Conservation (phyloP, 345 rosid genomes). For the Leavenworthia alabamica region DNA sequence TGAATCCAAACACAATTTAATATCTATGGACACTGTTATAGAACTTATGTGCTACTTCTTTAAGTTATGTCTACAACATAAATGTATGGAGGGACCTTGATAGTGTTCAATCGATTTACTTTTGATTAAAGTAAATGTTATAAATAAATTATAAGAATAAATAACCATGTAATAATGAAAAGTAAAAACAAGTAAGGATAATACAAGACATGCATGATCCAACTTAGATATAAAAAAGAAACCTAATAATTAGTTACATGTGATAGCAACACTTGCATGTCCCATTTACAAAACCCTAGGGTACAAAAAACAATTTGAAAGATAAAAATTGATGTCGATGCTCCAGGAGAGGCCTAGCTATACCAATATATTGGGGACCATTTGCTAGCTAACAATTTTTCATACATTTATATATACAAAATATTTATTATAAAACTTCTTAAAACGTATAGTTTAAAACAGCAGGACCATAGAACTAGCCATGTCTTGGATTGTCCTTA, state of each 20-base stretch:
- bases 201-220: no score
- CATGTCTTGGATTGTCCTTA: constrained; percentile 30
- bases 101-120: no score
- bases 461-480: constrained; percentile 31
- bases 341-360: constrained; percentile 30
- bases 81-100: background rate
- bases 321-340: constrained; percentile 29
- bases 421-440: constrained; percentile 30
- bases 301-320: constrained; percentile 37
- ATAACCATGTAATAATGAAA: background rate
- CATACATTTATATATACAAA: constrained; percentile 8
- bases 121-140: no score
- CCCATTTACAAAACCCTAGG: constrained; percentile 51
- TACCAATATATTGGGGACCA: constrained; percentile 49
- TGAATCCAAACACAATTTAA: background rate
- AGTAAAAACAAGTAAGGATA: background rate
- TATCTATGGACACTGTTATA: background rate
- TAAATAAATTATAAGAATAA: background rate
- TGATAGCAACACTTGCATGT: constrained; percentile 75
- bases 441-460: constrained; percentile 30
- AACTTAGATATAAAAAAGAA: no score
- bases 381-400: constrained; percentile 21
- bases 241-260: constrained; percentile 42
- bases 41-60: background rate
- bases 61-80: background rate